These are phyloP conservation scores for Tolypocladium pustulatum DNA, from an alignment of 2,329 filamentous ascomycete genomes.

Conservation along the genomic window DNA sequence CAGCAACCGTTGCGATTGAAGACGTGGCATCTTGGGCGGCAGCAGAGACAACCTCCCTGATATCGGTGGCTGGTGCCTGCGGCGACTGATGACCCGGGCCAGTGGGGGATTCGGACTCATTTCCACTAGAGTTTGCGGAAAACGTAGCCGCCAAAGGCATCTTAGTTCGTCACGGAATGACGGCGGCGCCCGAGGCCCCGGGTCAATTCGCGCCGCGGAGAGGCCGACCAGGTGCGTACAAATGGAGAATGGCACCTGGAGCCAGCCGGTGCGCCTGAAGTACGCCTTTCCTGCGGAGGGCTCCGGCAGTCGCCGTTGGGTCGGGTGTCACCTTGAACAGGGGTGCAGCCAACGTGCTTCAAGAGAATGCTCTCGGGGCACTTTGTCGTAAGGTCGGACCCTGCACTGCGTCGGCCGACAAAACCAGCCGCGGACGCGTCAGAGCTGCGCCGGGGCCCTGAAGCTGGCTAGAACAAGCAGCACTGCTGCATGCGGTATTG, in stretches of 20 bases:
- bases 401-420: background rate
- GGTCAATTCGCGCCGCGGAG: background rate
- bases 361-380: background rate
- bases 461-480: background rate
- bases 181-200: background rate
- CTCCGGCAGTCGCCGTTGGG: background rate
- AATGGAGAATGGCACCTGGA: background rate
- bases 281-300: background rate
- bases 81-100: background rate
- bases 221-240: too few species aligned
- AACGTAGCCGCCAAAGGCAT: conserved; percentile 4
- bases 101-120: conserved; percentile 5
- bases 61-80: conserved; percentile 1
- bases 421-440: background rate
- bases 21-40: conserved; percentile 3
- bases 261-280: background rate
- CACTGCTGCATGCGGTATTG: background rate
- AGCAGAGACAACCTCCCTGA: conserved; percentile 8
- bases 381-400: background rate
- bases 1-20: background rate
- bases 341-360: background rate
- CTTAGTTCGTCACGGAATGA: background rate
- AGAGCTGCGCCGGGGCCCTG: background rate
- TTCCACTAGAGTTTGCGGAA: background rate
- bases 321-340: background rate